These are phyloP conservation scores for Populus deltoides DNA, from an alignment of 345 rosid genomes.

Conservation along the genomic window DNA sequence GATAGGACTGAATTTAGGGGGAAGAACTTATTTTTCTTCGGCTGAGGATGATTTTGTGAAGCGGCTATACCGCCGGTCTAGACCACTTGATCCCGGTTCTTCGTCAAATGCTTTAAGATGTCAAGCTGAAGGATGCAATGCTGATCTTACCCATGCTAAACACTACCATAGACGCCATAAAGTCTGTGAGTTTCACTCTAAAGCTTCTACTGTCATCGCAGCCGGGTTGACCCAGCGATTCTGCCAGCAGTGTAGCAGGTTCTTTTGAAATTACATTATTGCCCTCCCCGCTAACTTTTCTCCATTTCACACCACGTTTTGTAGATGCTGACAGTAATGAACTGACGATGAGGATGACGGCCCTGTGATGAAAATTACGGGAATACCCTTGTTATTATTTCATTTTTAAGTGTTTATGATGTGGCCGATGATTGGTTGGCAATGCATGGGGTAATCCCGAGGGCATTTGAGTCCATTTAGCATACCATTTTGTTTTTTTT, in stretches of 20 bases:
- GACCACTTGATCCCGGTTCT: constrained; percentile 56
- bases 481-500: neutral
- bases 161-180: constrained; percentile 98
- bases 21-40: constrained; percentile 86
- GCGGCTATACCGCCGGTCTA: constrained; percentile 76
- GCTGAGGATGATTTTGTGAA: constrained; percentile 87
- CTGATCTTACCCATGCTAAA: constrained; percentile 84
- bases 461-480: constrained; percentile 37
- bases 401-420: neutral
- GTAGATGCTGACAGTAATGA: neutral
- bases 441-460: constrained; percentile 46
- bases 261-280: constrained; percentile 22
- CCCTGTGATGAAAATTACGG: constrained; percentile 20
- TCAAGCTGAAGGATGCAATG: constrained; percentile 96
- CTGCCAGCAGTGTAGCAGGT: constrained; percentile 99
- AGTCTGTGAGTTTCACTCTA: constrained; percentile 96
- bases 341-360: neutral
- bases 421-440: constrained; percentile 37
- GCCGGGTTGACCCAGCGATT: constrained; percentile 94
- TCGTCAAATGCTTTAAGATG: constrained; percentile 64
- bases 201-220: constrained; percentile 80
- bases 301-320: neutral
- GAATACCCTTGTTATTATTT: constrained; percentile 24
- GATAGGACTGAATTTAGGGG: constrained; percentile 87
- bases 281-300: constrained; percentile 24